phyloP scores from a whole-genome alignment of 2,329 filamentous ascomycete genomes.

The Dactylella cylindrospora region DNA sequence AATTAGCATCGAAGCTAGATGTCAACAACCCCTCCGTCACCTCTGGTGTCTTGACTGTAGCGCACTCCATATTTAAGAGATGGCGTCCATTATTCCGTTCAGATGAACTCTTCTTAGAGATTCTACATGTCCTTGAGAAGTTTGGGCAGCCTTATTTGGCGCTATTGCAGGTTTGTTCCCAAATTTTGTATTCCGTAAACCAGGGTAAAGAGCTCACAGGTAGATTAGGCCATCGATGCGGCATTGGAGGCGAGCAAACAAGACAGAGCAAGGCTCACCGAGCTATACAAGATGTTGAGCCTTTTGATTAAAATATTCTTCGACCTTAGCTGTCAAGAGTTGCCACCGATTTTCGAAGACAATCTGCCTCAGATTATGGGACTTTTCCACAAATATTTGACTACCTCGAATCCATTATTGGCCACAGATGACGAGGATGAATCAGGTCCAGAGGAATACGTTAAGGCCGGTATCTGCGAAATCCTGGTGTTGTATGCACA shows the following conservation, averaged over 20 bases:
- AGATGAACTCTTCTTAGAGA: constrained; percentile 88
- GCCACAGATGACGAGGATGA: constrained; percentile 87
- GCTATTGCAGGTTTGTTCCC: constrained; percentile 67
- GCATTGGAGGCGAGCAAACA: constrained; percentile 71
- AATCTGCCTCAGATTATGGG: constrained; percentile 74
- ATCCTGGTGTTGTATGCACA: constrained; percentile 83
- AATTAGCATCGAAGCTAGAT: constrained; percentile 52
- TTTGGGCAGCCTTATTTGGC: constrained; percentile 83
- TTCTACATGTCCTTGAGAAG: constrained; percentile 87
- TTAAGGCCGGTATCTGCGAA: constrained; percentile 93
- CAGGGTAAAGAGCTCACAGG: background rate
- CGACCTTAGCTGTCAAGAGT: constrained; percentile 95
- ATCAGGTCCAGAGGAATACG: constrained; percentile 77
- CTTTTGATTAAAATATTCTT: constrained; percentile 89
- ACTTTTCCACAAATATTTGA: constrained; percentile 88
- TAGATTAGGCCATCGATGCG: constrained; percentile 54
- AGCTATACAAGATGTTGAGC: constrained; percentile 81
- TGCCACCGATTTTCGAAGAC: constrained; percentile 91
- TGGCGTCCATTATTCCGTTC: constrained; percentile 94
- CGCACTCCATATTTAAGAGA: constrained; percentile 94
- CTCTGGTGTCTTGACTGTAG: constrained; percentile 83
- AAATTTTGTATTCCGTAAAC: too few relatives aligned
- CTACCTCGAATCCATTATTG: constrained; percentile 80
- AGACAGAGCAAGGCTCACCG: constrained; percentile 72
- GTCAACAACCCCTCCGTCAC: constrained; percentile 65